Evolutionary conservation across 208 protist species (phyloP).

Genomic region (Leptomonas pyrrhocoris): DNA sequence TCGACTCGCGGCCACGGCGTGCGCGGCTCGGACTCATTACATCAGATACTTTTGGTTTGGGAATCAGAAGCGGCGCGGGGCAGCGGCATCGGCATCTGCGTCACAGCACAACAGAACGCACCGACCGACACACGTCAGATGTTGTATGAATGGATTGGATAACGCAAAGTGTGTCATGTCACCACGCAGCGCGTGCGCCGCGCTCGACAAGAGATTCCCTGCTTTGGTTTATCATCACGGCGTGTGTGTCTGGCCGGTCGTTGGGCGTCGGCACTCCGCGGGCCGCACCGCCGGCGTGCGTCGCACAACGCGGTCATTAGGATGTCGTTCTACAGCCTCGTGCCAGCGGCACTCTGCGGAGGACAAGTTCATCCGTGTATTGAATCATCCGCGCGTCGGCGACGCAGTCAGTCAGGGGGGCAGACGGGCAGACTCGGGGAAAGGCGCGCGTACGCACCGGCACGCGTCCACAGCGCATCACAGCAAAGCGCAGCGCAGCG

Average conservation of each 20-base stretch:
- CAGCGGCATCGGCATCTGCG: background rate
- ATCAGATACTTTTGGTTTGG: too few relatives aligned
- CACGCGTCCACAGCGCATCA: too few relatives aligned
- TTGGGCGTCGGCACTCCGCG: too few relatives aligned
- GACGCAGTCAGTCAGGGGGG: background rate
- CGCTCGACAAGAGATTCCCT: constrained; percentile 50
- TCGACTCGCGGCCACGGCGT: too few relatives aligned
- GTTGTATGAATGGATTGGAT: constrained; percentile 32
- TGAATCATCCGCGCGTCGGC: constrained; percentile 12
- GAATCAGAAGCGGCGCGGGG: background rate
- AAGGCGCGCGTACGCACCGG: constrained; percentile 1
- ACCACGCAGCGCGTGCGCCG: constrained; percentile 26
- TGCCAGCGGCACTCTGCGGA: constrained; percentile 25
- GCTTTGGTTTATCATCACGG: constrained; percentile 42
- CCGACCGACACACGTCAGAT: constrained; percentile 22
- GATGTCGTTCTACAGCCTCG: constrained; percentile 8
- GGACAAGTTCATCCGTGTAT: constrained; percentile 25
- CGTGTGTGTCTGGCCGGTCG: too few relatives aligned
- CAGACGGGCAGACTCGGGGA: background rate
- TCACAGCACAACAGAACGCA: background rate
- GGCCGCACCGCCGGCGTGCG: too few relatives aligned
- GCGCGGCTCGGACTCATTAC: too few relatives aligned
- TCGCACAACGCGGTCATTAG: background rate
- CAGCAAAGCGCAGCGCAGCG: too few relatives aligned
- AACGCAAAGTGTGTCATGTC: constrained; percentile 49